phyloP scores from a whole-genome alignment of 352 stramenopile genomes.

The Elongisporangium anandrum region DNA sequence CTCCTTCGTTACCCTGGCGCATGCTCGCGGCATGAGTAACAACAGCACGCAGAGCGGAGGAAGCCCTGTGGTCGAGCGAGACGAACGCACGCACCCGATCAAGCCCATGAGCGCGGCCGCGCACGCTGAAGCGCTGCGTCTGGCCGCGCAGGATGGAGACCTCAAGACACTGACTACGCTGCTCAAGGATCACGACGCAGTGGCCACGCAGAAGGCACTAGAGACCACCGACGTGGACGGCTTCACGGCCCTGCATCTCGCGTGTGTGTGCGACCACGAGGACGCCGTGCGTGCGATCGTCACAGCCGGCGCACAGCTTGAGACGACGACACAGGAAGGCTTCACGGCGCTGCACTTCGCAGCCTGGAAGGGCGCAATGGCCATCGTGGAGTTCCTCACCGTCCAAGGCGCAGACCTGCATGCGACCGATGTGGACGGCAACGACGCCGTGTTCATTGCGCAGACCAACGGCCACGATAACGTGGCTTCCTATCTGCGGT shows the following conservation, averaged over 20 bases:
- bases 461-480: slow-evolving; percentile 40
- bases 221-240: slow-evolving; percentile 44
- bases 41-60: slow-evolving; percentile 48
- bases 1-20: neutral
- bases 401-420: slow-evolving; percentile 27
- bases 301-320: slow-evolving; percentile 30
- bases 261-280: slow-evolving; percentile 44
- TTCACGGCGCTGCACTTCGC: slow-evolving; percentile 59
- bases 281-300: slow-evolving; percentile 39
- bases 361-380: slow-evolving; percentile 35
- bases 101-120: slow-evolving; percentile 30
- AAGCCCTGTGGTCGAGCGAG: slow-evolving; percentile 52
- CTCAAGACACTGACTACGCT: slow-evolving; percentile 46
- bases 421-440: slow-evolving; percentile 42
- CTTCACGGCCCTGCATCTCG: slow-evolving; percentile 59
- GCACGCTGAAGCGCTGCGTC: slow-evolving; percentile 30
- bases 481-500: slow-evolving; percentile 37
- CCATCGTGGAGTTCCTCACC: slow-evolving; percentile 31
- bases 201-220: slow-evolving; percentile 16
- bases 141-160: slow-evolving; percentile 37
- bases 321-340: slow-evolving; percentile 39
- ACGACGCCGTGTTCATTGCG: slow-evolving; percentile 45
- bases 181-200: slow-evolving; percentile 22
- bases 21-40: slow-evolving; percentile 13
- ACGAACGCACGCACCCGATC: slow-evolving; percentile 17